These are phyloP conservation scores for Ploettnerulaceae sp. DNA, from an alignment of 2,329 filamentous ascomycete genomes.

Conservation along the genomic window DNA sequence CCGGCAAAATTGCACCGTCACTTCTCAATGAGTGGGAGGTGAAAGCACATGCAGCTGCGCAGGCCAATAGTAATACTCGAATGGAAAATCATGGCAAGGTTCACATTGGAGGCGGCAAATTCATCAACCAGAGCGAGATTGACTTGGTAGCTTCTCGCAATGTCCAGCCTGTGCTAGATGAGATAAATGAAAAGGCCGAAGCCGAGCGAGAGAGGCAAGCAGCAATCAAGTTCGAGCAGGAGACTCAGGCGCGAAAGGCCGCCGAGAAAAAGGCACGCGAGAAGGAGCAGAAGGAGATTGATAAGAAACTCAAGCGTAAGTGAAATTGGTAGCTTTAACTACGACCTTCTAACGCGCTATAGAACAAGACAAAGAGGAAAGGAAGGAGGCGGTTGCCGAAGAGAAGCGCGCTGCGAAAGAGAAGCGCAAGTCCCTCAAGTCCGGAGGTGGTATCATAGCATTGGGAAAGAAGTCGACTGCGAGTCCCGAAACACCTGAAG, in stretches of 20 bases:
- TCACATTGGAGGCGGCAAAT: constrained; percentile 75
- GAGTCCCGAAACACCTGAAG: background rate
- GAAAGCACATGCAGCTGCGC: constrained; percentile 66
- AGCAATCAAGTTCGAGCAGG: constrained; percentile 57
- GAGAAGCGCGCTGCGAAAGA: constrained; percentile 49
- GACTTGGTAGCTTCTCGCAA: constrained; percentile 72
- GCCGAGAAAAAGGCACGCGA: constrained; percentile 51
- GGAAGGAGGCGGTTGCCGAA: constrained; percentile 42
- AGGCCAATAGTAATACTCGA: constrained; percentile 58
- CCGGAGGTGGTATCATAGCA: constrained; percentile 17
- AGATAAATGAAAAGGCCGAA: constrained; percentile 76
- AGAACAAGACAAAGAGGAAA: constrained; percentile 39
- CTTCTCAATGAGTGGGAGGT: constrained; percentile 73
- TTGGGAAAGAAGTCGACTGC: background rate
- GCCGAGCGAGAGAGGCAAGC: constrained; percentile 63
- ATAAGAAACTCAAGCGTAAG: constrained; percentile 56
- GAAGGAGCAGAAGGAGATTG: constrained; percentile 49
- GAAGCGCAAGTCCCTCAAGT: constrained; percentile 45
- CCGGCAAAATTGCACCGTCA: constrained; percentile 65
- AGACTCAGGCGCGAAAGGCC: constrained; percentile 58
- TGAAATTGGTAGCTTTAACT: constrained; percentile 10
- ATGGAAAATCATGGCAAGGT: constrained; percentile 53
- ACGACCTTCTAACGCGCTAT: constrained; percentile 19
- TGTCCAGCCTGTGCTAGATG: constrained; percentile 78
- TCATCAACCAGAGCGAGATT: constrained; percentile 72